Conservation (phyloP, 2,329 filamentous ascomycete genomes). For the Ophiocordyceps camponoti-saundersi region DNA sequence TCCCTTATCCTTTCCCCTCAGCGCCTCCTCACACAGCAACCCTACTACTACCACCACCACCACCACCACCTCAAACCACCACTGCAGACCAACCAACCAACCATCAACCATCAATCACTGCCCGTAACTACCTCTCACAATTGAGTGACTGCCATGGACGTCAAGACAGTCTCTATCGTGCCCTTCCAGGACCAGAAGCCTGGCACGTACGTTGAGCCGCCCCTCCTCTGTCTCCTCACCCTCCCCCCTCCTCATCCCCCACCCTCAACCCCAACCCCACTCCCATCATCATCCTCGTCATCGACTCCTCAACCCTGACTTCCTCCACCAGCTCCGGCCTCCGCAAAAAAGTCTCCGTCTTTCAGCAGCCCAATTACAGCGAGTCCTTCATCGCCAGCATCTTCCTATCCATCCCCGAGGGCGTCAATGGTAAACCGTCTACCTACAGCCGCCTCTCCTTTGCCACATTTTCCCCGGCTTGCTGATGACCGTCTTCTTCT, state of each 20-base stretch:
- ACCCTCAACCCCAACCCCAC: neutral
- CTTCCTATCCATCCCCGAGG: conserved; percentile 90
- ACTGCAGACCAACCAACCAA: neutral
- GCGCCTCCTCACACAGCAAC: no score
- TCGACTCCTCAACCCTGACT: neutral
- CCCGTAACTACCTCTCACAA: no score
- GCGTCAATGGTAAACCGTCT: conserved; percentile 45
- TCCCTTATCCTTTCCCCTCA: no score
- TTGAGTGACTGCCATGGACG: conserved; percentile 46
- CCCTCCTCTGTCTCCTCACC: conserved; percentile 1
- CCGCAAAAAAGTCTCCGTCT: conserved; percentile 96
- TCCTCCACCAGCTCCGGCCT: conserved; percentile 61
- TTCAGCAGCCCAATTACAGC: conserved; percentile 89
- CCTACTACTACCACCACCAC: neutral
- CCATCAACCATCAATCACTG: neutral
- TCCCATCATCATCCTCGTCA: neutral
- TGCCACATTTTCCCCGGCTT: neutral
- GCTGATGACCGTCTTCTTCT: conserved; percentile 4
- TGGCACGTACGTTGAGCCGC: conserved; percentile 63
- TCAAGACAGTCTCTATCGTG: conserved; percentile 64
- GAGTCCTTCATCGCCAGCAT: conserved; percentile 92
- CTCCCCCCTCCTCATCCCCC: conserved; percentile 2
- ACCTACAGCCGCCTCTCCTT: neutral
- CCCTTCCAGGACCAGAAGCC: conserved; percentile 95
- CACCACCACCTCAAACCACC: neutral